phyloP scores from a whole-genome alignment of 768 basidiomycete species.

The Amanita pallidorosea region DNA sequence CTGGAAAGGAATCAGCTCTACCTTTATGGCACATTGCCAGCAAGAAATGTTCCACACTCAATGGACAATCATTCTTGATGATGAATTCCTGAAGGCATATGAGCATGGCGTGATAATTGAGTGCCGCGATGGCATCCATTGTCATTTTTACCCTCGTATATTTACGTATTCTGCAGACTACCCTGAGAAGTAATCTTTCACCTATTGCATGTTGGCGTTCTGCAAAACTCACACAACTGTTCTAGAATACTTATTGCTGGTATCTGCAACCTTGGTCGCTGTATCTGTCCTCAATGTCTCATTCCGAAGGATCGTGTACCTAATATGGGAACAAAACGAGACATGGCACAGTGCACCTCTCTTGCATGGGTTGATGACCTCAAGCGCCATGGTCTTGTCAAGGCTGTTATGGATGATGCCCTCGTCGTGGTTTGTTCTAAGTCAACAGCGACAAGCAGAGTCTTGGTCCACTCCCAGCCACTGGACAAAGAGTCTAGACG shows the following conservation, averaged over 20 bases:
- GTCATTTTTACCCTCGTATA: constrained; percentile 5
- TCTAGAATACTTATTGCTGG: constrained; percentile 14
- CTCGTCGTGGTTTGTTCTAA: no score
- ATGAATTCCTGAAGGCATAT: no score
- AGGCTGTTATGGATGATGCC: no score
- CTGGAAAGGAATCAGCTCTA: background rate
- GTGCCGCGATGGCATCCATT: constrained; percentile 3
- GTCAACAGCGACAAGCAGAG: no score
- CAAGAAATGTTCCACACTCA: no score
- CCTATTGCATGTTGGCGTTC: no score
- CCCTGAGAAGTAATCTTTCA: background rate
- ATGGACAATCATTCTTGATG: background rate
- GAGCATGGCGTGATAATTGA: constrained; percentile 4
- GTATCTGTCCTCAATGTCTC: constrained; percentile 20
- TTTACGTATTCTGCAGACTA: constrained; percentile 9
- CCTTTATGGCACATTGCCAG: background rate
- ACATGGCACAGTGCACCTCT: constrained; percentile 2
- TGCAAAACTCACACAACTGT: background rate
- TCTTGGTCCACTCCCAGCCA: no score
- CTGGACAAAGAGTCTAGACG: no score
- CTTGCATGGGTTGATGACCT: background rate
- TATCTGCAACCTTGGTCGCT: constrained; percentile 13
- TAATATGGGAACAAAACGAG: constrained; percentile 12
- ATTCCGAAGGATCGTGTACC: constrained; percentile 11
- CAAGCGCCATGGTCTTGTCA: background rate